Evolutionary conservation across 805 yeast genomes (phyloP), one percentile per base, ranked within the genome.

Genomic region (Spathaspora passalidarum): DNA sequence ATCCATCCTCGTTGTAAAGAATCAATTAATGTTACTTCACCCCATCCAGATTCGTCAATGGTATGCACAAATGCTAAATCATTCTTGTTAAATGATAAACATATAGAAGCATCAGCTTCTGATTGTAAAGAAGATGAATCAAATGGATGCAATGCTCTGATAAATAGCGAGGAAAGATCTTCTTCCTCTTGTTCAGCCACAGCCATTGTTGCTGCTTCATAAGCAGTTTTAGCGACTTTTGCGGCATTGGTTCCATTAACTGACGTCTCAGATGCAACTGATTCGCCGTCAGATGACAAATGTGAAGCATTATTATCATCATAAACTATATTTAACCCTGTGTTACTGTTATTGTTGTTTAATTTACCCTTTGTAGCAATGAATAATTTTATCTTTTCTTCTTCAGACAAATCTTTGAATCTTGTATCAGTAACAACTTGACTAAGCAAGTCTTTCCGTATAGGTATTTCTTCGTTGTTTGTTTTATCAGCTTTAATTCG

Each of bases 1-100:
- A 86, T 88, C 95, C 95, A 87, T 14, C 95, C 95, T 50, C 89
- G 67, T 54, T 76, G 75, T 43, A 82, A 68, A 11, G 82, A 71
- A 46, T 80, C 82, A 7, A 86, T 64, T 32, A 86, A 57, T 0
- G 91, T 86, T 2, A 86, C 94, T 61, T 87, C 95, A 49, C 91
- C 92, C 95, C 95, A 87, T 0, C 94, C 95, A 17, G 89, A 82
- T 45, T 83, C 84, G 60, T 86, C 94, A 18, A 86, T 79, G 6
- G 86, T 78, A 56, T 86, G 90, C 4, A 87, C 87, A 62, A 86
- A 87, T 0, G 88, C 91, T 41, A 84, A 66, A 54, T 85, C 94
- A 50, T 79, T 78, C 50, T 79, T 80, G 18, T 78, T 77, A 60
- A 87, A 87, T 0, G 90, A 82, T 7, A 87, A 68, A 60, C 95